Evolutionary conservation across 129 eudicot species (phyloP), one percentile per base, ranked within the genome.

Genomic region (Helichrysum umbraculigerum): DNA sequence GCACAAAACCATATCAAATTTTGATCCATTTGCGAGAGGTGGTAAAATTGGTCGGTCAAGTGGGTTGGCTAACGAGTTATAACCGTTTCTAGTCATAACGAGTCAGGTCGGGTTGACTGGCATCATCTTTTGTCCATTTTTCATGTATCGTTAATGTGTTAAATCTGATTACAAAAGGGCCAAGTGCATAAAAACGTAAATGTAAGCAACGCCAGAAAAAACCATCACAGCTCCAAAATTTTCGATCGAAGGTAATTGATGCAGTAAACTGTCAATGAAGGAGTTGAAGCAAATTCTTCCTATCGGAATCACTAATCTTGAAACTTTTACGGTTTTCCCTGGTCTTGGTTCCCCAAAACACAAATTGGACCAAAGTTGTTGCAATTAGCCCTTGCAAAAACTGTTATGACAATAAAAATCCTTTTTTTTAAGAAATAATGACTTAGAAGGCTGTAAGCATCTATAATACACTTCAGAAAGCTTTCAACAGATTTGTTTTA

Each of bases 1-100:
- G 96, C 91, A 81, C 19, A 62, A 79, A 41, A 72, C 52, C 71
- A 77, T 64, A 65, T 19, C 3, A 76, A 29, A 54, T 58, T 59
- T 58, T 59, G 25, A 33, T 47, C 2, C 60, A 15, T 33, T 75
- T 14, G 6, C 65, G 19, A 30, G 20, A 65, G 9, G 41, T 65
- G 68, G 42, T 42, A 63, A 63, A 30, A 28, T 17, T 29, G 62
- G 69, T 33, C 21, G 69, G 10, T 47, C 54, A 14, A 47, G 54
- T 4, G 54, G 54, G 54, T 47, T 47, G n/a, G 4, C 2, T 28
- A 15, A 30, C 39, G 39, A 15, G 21, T 4, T 4, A 19, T 12
- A 1, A 5, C 4, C 22, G 20, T 3, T 3, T 10, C 34, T 15
- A 7, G 39, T 62, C 29, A 32, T 9, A 29, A 62, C n/a, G 68